phyloP scores from a whole-genome alignment of 129 eudicot species.

The Sambucus nigra region DNA sequence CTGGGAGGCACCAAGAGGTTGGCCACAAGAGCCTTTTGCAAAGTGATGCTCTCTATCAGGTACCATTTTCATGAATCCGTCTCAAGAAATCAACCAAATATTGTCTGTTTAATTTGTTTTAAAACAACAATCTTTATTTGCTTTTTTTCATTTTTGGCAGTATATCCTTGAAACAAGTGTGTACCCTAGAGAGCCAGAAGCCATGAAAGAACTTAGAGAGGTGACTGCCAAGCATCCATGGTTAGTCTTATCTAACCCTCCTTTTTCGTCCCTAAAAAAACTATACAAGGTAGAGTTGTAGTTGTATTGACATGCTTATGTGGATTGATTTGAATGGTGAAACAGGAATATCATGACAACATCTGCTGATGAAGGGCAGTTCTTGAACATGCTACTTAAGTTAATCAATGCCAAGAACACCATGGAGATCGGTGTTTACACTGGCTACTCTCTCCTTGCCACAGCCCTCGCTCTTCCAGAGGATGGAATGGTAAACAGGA shows the following conservation, averaged over 20 bases:
- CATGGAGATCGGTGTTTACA: constrained; percentile 91
- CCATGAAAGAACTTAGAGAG: constrained; percentile 80
- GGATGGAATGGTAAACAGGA: constrained; percentile 60
- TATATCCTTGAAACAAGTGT: constrained; percentile 85
- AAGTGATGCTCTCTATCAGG: constrained; percentile 84
- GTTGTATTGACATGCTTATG: constrained; percentile 1
- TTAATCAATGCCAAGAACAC: constrained; percentile 75
- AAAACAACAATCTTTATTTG: background rate
- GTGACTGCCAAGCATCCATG: constrained; percentile 85
- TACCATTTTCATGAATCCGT: constrained; percentile 8
- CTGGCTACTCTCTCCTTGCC: constrained; percentile 89
- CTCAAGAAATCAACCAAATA: background rate
- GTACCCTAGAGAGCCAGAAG: constrained; percentile 77
- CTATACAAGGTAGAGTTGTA: no score
- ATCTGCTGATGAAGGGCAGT: constrained; percentile 89
- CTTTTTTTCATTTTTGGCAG: constrained; percentile 18
- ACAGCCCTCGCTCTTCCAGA: constrained; percentile 93
- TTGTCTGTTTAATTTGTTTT: background rate
- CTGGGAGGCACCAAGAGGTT: constrained; percentile 53
- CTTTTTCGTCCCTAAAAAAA: no score
- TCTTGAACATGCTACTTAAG: constrained; percentile 68
- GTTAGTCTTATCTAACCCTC: no score
- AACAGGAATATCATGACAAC: constrained; percentile 84
- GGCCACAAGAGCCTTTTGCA: constrained; percentile 89
- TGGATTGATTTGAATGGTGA: background rate